A percentile compares a stretch with the other conserved stretches of the same genome.
These are phyloP conservation scores for Pythium vanterpoolii DNA, from an alignment of 352 stramenopile genomes.

Conservation along the genomic window DNA sequence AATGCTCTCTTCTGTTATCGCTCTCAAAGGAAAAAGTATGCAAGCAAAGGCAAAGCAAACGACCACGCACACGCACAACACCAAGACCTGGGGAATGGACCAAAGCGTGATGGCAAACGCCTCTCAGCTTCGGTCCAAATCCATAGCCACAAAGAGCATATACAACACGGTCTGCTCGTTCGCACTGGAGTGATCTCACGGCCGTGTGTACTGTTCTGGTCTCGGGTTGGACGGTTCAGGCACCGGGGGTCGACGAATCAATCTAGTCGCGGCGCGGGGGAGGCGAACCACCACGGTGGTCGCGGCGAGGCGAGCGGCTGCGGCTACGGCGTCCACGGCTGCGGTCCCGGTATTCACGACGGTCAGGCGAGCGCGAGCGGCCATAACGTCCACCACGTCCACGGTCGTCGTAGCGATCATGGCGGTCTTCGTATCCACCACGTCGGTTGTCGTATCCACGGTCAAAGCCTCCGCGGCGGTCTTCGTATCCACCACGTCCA, in stretches of 20 bases:
- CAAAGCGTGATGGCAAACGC: background rate
- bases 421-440: slow-evolving; percentile 29
- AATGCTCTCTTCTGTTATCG: slow-evolving; percentile 11
- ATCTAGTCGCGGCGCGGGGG: slow-evolving; percentile 51
- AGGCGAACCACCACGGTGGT: slow-evolving; percentile 28
- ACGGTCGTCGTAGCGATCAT: slow-evolving; percentile 30
- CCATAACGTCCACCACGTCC: slow-evolving; percentile 16
- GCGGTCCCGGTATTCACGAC: slow-evolving; percentile 34
- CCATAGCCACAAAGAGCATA: slow-evolving; percentile 13
- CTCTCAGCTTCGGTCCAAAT: background rate
- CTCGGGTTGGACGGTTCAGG: background rate
- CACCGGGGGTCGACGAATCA: background rate
- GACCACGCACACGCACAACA: slow-evolving; percentile 13
- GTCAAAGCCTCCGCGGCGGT: slow-evolving; percentile 23
- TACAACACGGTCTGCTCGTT: slow-evolving; percentile 8
- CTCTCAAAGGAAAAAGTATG: slow-evolving; percentile 5
- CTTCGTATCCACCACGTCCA: slow-evolving; percentile 27
- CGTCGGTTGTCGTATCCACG: slow-evolving; percentile 22
- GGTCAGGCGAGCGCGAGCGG: slow-evolving; percentile 23
- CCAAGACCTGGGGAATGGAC: slow-evolving; percentile 1
- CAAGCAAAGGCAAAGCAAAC: slow-evolving; percentile 16
- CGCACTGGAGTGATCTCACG: slow-evolving; percentile 1
- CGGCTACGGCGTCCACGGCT: slow-evolving; percentile 40
- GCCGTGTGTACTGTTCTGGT: background rate
- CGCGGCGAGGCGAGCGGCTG: slow-evolving; percentile 43